Evolutionary conservation across 176 grass and related monocot genomes (phyloP).

Genomic region (Phoenix dactylifera): DNA sequence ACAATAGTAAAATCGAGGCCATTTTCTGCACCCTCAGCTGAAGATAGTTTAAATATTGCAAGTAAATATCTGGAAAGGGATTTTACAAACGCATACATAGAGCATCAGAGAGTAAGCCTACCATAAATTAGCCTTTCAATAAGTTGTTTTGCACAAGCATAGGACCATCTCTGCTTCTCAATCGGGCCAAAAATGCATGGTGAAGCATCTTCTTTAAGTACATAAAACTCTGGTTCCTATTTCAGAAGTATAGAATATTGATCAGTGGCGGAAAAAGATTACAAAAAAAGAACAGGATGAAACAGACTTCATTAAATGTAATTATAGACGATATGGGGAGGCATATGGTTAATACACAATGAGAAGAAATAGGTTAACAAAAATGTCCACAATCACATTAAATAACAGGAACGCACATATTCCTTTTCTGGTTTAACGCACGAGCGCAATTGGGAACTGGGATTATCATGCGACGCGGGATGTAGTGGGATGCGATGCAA

Average conservation of each 20-base stretch:
- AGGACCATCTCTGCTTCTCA: constrained; percentile 93
- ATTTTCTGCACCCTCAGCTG: constrained; percentile 91
- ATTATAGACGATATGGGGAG: too few relatives aligned
- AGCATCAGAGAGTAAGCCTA: constrained; percentile 12
- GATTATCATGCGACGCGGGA: too few relatives aligned
- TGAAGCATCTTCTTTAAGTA: constrained; percentile 84
- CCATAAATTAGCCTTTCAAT: constrained; percentile 96
- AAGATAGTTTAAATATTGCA: constrained; percentile 10
- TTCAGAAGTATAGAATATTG: neutral
- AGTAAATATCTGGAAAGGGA: constrained; percentile 8
- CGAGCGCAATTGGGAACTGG: too few relatives aligned
- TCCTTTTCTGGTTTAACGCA: too few relatives aligned
- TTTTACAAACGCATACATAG: constrained; percentile 3
- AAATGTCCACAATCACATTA: too few relatives aligned
- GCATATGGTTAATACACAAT: too few relatives aligned
- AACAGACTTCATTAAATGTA: too few relatives aligned
- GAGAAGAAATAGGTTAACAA: too few relatives aligned
- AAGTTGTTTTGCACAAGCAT: constrained; percentile 89
- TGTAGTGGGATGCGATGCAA: too few relatives aligned
- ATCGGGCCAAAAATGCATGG: constrained; percentile 89
- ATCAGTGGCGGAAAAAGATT: too few relatives aligned
- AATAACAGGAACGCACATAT: too few relatives aligned
- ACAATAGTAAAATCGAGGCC: constrained; percentile 89
- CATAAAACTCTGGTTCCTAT: constrained; percentile 82
- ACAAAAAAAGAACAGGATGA: too few relatives aligned